Evolutionary conservation across 2,329 filamentous ascomycete species (phyloP), one percentile per base, ranked within the genome.

Genomic region (Gnomoniopsis sp.): DNA sequence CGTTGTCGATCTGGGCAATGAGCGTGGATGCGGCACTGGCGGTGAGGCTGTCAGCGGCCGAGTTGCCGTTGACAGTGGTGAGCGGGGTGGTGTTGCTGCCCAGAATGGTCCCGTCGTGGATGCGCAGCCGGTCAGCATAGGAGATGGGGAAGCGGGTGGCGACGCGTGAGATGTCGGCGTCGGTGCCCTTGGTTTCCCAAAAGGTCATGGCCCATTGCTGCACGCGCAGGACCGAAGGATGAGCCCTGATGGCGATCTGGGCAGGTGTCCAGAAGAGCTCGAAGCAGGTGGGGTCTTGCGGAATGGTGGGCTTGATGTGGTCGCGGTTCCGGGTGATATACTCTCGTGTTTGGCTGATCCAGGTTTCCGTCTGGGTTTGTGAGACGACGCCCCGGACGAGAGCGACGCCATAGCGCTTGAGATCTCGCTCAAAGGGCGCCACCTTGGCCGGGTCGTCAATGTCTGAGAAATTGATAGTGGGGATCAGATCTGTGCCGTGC

Each of bases 221-320:
- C 1, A 87, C 80, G 41, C 75, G 74, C 44, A 90, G 75, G 60
- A 90, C 79, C 64, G 83, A 80, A 3, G 86, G 83, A 64, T 90
- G 85, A 0, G 85, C 83, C 23, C 88, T 82, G n/a, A 86, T 85
- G 65, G 83, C 80, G 56, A 88, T 80, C 72, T 90, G 88, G 1
- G 86, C 82, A 0, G 86, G 86, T 6, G 87, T 87, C 88, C 87
- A 90, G 74, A 89, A 90, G 66, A 89, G 82, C 71, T 90, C 87
- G 71, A 87, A 89, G 53, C 88, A 89, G 1, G 87, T 84, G 6
- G 87, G 87, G 44, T 87, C 84, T 64, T 85, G 81, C 0, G 79
- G 76, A 0, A 81, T 81, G 30, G 86, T 86, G 50, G 79, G 81
- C 69, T 77, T 80, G 65, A 77, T 76, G 59, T 75, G 70, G 61